Evolutionary conservation across 148 eudicot genomes (phyloP).

Genomic region (Persicaria tinctoria): DNA sequence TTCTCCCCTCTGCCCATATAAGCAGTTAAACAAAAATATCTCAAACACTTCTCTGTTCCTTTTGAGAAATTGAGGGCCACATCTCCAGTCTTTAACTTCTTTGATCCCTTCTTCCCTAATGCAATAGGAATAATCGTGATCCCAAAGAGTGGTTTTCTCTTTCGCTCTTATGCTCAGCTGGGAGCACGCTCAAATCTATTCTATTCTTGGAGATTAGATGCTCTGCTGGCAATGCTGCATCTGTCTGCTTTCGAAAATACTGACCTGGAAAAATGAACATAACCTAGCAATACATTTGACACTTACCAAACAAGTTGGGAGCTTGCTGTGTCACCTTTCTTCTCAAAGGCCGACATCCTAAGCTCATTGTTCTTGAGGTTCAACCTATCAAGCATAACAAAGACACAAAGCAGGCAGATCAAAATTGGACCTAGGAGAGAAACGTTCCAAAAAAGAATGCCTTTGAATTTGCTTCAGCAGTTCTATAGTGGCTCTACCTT

Average conservation of each 20-base stretch:
- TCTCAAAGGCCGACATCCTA: too few species aligned
- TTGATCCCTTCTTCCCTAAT: background rate
- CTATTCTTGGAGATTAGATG: conserved; percentile 37
- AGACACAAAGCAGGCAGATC: background rate
- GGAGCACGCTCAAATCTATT: conserved; percentile 9
- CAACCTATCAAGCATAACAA: background rate
- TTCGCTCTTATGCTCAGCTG: background rate
- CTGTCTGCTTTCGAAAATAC: conserved; percentile 13
- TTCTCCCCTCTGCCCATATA: background rate
- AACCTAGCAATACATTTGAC: conserved; percentile 27
- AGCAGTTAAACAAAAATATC: background rate
- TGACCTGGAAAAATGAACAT: conserved; percentile 28
- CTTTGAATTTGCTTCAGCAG: conserved; percentile 37
- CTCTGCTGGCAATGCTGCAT: conserved; percentile 11
- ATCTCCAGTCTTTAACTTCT: background rate
- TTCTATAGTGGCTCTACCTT: conserved; percentile 34
- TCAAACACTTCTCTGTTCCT: background rate
- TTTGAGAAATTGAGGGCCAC: background rate
- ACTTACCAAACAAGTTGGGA: conserved; percentile 28
- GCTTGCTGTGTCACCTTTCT: conserved; percentile 11
- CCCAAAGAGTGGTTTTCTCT: background rate
- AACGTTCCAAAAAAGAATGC: conserved; percentile 29
- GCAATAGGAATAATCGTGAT: background rate
- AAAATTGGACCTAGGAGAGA: background rate
- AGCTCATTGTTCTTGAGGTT: background rate